phyloP scores from a whole-genome alignment of 2,329 filamentous ascomycete species.

The Venturia asperata region DNA sequence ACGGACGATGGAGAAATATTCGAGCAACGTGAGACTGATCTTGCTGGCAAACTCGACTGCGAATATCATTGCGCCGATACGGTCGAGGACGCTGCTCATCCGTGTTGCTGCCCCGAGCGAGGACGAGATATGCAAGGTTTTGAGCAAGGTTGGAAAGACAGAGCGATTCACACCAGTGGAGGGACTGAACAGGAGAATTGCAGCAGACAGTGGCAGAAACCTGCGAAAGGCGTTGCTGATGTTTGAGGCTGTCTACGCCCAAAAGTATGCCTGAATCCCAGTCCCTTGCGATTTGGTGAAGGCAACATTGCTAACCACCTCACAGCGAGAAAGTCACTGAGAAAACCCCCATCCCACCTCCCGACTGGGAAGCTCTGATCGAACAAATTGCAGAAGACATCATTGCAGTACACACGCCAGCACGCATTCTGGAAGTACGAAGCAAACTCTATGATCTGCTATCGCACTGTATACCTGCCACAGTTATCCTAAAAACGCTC shows the following conservation, averaged over 20 bases:
- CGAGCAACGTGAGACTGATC: conserved; percentile 85
- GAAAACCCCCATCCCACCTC: conserved; percentile 80
- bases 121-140: conserved; percentile 71
- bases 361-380: conserved; percentile 94
- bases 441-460: conserved; percentile 95
- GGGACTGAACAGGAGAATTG: conserved; percentile 75
- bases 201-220: conserved; percentile 84
- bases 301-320: conserved; percentile 27
- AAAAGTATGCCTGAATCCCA: conserved; percentile 62
- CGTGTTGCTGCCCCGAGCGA: conserved; percentile 85
- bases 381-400: conserved; percentile 87
- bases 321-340: conserved; percentile 82
- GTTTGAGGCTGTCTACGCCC: conserved; percentile 94
- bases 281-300: conserved; percentile 16
- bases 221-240: conserved; percentile 84
- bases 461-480: conserved; percentile 93
- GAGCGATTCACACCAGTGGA: conserved; percentile 76
- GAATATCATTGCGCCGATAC: conserved; percentile 98
- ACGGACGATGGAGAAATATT: conserved; percentile 99
- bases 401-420: conserved; percentile 84
- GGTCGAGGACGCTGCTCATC: conserved; percentile 83
- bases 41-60: conserved; percentile 91
- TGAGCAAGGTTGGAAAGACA: conserved; percentile 63
- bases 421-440: conserved; percentile 77
- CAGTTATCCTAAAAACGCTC: conserved; percentile 86